Conservation (phyloP, 1,139 yeast genomes). For the Chernovozyma sophiae-reginae region DNA sequence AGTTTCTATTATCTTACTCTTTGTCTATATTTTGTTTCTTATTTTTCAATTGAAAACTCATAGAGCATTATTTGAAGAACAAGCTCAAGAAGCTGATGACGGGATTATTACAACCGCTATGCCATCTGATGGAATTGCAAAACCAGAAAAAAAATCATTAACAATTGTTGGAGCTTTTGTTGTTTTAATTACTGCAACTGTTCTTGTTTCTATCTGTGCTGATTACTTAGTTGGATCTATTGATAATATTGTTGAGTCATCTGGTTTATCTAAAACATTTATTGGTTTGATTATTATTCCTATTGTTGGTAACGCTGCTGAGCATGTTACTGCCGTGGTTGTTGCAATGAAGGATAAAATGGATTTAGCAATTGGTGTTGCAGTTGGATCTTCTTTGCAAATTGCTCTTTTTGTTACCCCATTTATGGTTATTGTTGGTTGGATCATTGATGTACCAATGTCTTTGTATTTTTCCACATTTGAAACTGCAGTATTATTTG, state of each 20-base stretch:
- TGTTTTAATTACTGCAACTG: conserved; percentile 59
- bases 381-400: conserved; percentile 95
- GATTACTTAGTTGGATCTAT: conserved; percentile 91
- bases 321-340: conserved; percentile 92
- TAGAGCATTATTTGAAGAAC: conserved; percentile 48
- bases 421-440: conserved; percentile 86
- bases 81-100: conserved; percentile 34
- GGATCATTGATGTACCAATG: conserved; percentile 91
- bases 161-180: conserved; percentile 38
- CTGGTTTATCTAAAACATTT: conserved; percentile 90
- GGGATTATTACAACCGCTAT: conserved; percentile 29
- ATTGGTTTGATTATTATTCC: conserved; percentile 92
- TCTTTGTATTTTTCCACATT: conserved; percentile 85
- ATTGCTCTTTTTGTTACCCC: conserved; percentile 95
- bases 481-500: conserved; percentile 87
- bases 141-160: conserved; percentile 29
- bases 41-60: conserved; percentile 89
- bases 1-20: conserved; percentile 71
- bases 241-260: conserved; percentile 75
- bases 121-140: conserved; percentile 28
- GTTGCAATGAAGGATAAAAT: conserved; percentile 95
- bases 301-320: conserved; percentile 98
- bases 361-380: conserved; percentile 97
- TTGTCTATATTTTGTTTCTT: conserved; percentile 75
- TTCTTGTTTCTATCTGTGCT: conserved; percentile 87